phyloP scores from a whole-genome alignment of 2,329 filamentous ascomycete genomes.

The Elsinoe perseae region DNA sequence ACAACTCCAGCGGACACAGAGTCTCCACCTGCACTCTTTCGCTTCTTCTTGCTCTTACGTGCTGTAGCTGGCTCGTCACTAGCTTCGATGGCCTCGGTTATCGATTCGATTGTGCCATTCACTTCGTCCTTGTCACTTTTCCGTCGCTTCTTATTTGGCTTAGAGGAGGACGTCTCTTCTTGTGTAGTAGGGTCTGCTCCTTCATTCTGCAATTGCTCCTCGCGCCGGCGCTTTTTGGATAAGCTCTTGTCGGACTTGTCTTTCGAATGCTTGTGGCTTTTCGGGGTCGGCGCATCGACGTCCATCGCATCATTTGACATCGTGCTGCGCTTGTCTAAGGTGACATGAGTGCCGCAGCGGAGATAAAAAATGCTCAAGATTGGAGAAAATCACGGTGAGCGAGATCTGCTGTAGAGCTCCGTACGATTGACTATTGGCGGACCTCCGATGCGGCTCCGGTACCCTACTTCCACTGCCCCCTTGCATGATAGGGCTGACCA shows the following conservation, averaged over 20 bases:
- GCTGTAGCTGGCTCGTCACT: conserved; percentile 20
- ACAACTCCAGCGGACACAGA: neutral
- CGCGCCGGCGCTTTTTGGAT: conserved; percentile 24
- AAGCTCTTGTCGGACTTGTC: conserved; percentile 26
- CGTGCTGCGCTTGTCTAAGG: neutral
- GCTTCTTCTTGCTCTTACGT: conserved; percentile 31
- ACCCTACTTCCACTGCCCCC: neutral
- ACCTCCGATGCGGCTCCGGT: conserved; percentile 1
- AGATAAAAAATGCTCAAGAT: conserved; percentile 5
- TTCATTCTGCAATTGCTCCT: conserved; percentile 17
- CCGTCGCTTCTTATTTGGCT: conserved; percentile 14
- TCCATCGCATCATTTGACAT: conserved; percentile 22
- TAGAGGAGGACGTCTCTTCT: conserved; percentile 5
- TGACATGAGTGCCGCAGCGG: neutral
- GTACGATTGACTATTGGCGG: neutral
- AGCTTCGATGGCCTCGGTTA: neutral
- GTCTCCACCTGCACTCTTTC: conserved; percentile 23
- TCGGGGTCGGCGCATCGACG: conserved; percentile 19
- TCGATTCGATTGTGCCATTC: neutral
- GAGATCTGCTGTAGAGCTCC: neutral
- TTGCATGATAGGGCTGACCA: neutral
- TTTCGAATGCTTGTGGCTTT: conserved; percentile 35
- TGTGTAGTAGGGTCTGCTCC: neutral
- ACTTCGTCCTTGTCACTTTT: conserved; percentile 7
- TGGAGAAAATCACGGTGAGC: conserved; percentile 6